Evolutionary conservation across 139 green algal species (phyloP).

Genomic region (Yamagishiella unicocca): DNA sequence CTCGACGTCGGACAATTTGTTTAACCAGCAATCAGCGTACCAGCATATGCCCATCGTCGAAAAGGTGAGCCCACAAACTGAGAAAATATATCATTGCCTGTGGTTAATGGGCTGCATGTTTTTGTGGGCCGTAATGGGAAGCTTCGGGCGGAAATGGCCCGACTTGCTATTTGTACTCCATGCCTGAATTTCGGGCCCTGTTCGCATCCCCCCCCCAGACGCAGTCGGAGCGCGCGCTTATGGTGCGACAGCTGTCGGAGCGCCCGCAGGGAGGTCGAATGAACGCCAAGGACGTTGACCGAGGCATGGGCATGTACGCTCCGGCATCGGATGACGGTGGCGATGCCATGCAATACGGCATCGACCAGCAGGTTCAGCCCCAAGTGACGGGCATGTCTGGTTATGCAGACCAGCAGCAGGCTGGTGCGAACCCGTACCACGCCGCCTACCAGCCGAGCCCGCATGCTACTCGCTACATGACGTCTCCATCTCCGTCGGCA

Average conservation of each 20-base stretch:
- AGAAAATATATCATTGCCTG: too few relatives aligned
- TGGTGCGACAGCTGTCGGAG: conserved; percentile 20
- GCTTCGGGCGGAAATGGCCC: background rate
- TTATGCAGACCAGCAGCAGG: background rate
- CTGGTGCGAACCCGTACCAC: conserved; percentile 25
- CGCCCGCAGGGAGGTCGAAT: background rate
- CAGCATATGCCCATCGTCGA: conserved; percentile 14
- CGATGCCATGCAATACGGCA: conserved; percentile 14
- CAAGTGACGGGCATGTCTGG: background rate
- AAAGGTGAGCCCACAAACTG: too few relatives aligned
- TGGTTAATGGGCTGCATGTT: background rate
- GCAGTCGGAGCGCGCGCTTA: background rate
- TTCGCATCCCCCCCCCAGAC: background rate
- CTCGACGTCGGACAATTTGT: conserved; percentile 21
- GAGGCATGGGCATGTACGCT: conserved; percentile 10
- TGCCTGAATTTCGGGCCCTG: background rate
- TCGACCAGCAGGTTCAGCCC: conserved; percentile 35
- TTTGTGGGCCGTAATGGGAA: background rate
- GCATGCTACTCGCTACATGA: background rate
- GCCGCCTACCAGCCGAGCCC: conserved; percentile 14
- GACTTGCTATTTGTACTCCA: background rate
- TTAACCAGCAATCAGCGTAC: conserved; percentile 1
- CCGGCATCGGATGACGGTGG: background rate
- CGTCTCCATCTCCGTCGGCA: background rate
- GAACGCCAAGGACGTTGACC: background rate